Base-by-base conservation (phyloP, 345 rosid species). In the Eucalyptus fibrosa region DNA sequence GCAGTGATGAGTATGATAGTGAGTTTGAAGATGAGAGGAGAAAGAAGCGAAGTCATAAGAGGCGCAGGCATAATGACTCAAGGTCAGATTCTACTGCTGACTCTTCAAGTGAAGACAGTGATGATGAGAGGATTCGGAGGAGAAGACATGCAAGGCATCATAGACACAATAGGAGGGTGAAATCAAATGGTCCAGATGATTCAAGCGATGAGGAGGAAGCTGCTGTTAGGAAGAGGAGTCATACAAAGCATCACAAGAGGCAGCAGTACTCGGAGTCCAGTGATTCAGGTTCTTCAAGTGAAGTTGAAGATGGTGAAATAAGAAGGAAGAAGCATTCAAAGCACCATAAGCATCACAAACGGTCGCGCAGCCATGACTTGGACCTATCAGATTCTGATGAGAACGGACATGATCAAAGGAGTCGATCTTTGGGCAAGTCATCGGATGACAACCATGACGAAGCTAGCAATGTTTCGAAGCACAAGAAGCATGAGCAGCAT, bases 11-110 rank as follows among this genome's bases (percentile, higher is more conserved):
- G 51, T 92, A 87, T 89, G 93, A 91, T 40, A 93, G 93, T 62
- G 92, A 90, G 19, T 92, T 91, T 60, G 97, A 93, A 86, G 95
- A 94, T 86, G 97, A 93, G 81, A 92, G 69, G 89, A 94, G 88
- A 91, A 90, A 91, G 91, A 94, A 90, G 92, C 93, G 91, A 90
- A 93, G 90, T 87, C 94, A 90, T 87, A 91, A 89, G 80, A 94
- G 91, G 90, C 91, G 87, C 88, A 92, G 93, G 93, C 93, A 86
- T 89, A 91, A 90, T 40, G 87, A 93, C 88, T 93, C 90, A 28
- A 90, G 92, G 87, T 90, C 92, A 86, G 92, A 88, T 87, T 94
- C 94, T 60, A 82, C 90, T 30, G 93, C 89, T 21, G 93, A 90
- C 88, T 91, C 89, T 72, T 90, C 93, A 15, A 88, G 94, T 80